Evolutionary conservation across 176 grass and related monocot species (phyloP).

Genomic region (Chrysopogon serrulatus): DNA sequence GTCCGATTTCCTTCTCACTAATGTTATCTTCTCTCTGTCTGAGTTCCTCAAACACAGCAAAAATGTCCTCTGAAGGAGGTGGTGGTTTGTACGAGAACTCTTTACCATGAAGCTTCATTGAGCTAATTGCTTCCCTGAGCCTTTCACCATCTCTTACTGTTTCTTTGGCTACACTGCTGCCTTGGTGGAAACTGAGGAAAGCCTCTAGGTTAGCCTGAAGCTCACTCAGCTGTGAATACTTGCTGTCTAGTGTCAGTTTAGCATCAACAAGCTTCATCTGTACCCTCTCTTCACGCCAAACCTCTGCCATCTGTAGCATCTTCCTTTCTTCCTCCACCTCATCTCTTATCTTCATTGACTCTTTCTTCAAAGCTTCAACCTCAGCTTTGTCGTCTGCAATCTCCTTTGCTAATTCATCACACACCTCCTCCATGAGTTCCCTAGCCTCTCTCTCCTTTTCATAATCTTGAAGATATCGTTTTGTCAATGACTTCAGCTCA

Average conservation of each 20-base stretch:
- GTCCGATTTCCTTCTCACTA: slow-evolving; percentile 36
- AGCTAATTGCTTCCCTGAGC: slow-evolving; percentile 50
- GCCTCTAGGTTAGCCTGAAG: slow-evolving; percentile 64
- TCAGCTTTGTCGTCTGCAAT: slow-evolving; percentile 74
- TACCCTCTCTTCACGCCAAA: slow-evolving; percentile 96
- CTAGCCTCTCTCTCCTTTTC: slow-evolving; percentile 77
- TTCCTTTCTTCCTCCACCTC: slow-evolving; percentile 82
- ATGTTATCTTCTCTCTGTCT: slow-evolving; percentile 47
- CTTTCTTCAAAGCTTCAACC: slow-evolving; percentile 69
- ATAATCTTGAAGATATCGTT: slow-evolving; percentile 50
- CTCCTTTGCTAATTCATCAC: slow-evolving; percentile 72
- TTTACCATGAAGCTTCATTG: slow-evolving; percentile 41
- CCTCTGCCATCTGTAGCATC: slow-evolving; percentile 98
- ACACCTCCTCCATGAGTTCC: slow-evolving; percentile 72
- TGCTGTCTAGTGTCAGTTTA: slow-evolving; percentile 73
- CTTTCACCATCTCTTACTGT: slow-evolving; percentile 39
- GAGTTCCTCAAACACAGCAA: slow-evolving; percentile 61
- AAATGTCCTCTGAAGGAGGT: slow-evolving; percentile 52
- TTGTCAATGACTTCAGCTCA: slow-evolving; percentile 46
- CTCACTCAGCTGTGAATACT: slow-evolving; percentile 62
- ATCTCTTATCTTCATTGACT: slow-evolving; percentile 63
- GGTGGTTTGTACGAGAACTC: slow-evolving; percentile 61
- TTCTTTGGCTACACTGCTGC: slow-evolving; percentile 27
- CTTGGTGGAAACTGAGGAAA: slow-evolving; percentile 50
- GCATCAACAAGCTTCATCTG: slow-evolving; percentile 97